phyloP scores from a whole-genome alignment of 2,329 filamentous ascomycete species.

The Zasmidium angulare region DNA sequence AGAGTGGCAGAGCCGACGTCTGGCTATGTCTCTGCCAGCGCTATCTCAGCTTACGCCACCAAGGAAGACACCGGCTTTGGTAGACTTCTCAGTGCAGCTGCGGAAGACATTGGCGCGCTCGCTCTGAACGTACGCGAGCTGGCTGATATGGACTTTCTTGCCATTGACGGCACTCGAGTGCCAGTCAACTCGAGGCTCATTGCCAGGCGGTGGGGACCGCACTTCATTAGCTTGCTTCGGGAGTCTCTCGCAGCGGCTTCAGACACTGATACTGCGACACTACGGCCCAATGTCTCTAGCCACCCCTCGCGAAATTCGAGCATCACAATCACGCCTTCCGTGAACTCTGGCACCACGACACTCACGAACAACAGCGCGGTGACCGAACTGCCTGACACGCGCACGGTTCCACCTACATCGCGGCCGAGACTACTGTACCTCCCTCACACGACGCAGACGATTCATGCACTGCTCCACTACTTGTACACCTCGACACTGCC shows the following conservation, averaged over 20 bases:
- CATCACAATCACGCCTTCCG: constrained; percentile 76
- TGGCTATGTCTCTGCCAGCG: constrained; percentile 81
- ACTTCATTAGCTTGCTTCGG: constrained; percentile 86
- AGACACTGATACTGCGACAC: constrained; percentile 70
- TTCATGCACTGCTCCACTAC: constrained; percentile 88
- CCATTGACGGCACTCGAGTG: constrained; percentile 85
- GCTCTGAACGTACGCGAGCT: constrained; percentile 79
- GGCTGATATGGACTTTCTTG: constrained; percentile 94
- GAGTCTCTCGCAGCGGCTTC: constrained; percentile 72
- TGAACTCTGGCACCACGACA: constrained; percentile 49
- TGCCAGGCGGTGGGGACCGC: constrained; percentile 86
- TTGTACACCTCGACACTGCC: constrained; percentile 91
- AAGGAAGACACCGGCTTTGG: constrained; percentile 65
- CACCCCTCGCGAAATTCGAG: constrained; percentile 72
- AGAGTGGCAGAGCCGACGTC: constrained; percentile 75
- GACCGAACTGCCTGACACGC: constrained; percentile 52
- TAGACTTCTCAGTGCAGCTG: constrained; percentile 71
- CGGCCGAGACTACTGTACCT: constrained; percentile 87
- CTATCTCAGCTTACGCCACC: constrained; percentile 43
- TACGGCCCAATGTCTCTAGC: constrained; percentile 58
- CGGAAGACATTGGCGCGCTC: constrained; percentile 81
- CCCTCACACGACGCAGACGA: constrained; percentile 84
- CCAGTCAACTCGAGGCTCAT: constrained; percentile 91
- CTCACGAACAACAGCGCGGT: constrained; percentile 47
- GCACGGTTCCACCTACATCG: constrained; percentile 55